Evolutionary conservation across 1,284 basidiomycete genomes (phyloP).

Genomic region (Lentinula novae-zelandiae): DNA sequence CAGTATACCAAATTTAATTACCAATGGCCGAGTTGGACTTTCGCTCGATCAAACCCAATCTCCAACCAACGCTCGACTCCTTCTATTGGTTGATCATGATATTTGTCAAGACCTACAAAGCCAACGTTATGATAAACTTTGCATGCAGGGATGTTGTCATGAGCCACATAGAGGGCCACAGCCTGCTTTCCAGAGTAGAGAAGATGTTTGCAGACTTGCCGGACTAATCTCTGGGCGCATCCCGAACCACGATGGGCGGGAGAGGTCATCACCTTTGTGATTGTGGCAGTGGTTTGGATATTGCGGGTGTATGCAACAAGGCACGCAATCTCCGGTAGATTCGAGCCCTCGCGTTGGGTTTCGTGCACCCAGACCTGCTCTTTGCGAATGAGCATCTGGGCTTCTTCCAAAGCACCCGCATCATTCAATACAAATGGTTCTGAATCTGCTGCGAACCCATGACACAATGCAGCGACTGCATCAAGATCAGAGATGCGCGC

Average conservation of each 20-base stretch:
- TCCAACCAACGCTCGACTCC: constrained; percentile 58
- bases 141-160: constrained; percentile 47
- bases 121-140: constrained; percentile 60
- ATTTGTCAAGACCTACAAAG: constrained; percentile 45
- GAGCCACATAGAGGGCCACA: constrained; percentile 53
- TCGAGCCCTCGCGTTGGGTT: background rate
- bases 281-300: constrained; percentile 46
- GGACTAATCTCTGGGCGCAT: constrained; percentile 55
- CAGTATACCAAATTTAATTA: constrained; percentile 22
- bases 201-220: constrained; percentile 42
- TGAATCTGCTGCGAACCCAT: constrained; percentile 53
- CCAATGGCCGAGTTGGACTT: constrained; percentile 58
- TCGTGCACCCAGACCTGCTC: constrained; percentile 60
- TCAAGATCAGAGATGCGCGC: constrained; percentile 40
- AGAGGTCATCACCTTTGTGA: constrained; percentile 65
- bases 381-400: constrained; percentile 42
- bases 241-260: constrained; percentile 44
- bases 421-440: constrained; percentile 47
- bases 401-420: constrained; percentile 46
- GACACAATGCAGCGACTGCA: constrained; percentile 45
- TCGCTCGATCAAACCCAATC: constrained; percentile 49
- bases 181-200: constrained; percentile 33
- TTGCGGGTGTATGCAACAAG: constrained; percentile 63
- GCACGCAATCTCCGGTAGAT: constrained; percentile 44
- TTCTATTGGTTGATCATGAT: constrained; percentile 24